Evolutionary conservation across 768 basidiomycete genomes (phyloP), one percentile per base, ranked within the genome.

Genomic region (Lentinus brumalis): DNA sequence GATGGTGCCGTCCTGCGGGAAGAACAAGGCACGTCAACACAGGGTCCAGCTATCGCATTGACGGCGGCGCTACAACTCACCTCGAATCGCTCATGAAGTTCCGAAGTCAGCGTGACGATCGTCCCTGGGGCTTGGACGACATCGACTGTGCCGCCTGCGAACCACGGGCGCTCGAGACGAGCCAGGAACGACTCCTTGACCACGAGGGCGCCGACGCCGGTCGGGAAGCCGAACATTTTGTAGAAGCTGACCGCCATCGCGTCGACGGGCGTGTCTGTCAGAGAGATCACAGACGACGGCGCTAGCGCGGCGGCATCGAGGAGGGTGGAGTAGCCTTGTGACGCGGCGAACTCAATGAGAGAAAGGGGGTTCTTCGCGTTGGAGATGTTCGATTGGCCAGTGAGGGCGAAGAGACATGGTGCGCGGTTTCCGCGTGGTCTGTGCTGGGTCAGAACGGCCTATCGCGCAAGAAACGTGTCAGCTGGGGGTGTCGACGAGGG

Each of bases 181-280:
- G 72, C 72, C 53, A 92, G 73, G 66, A 92, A 91, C 9, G 82
- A 81, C 67, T 87, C 86, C 70, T 86, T 89, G 46, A 89, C 86
- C 31, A 94, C 72, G 5, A 94, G 78, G 12, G 91, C 91, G 39
- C 92, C 92, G 45, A 93, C 84, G 8, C 92, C 92, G 0, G 91
- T 93, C 11, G 92, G 92, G 66, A 86, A 94, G 38, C 92, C 92
- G 64, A 92, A 91, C 88, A 94, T 92, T 67, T 94, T 94, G 75
- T 94, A 94, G 67, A 94, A 92, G 46, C 88, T 91, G 55, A 94
- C 69, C 0, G 86, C 91, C 82, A 92, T 86, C 1, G 91, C 92
- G 71, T 94, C 92, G 11, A 92, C 87, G 4, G 86, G 83, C 32
- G 79, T 80, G 53, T 87, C 82, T 1, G 81, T 73, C 14, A 94